A percentile compares a stretch with the other conserved stretches of the same genome.
These are phyloP conservation scores for Microcera coccophila DNA, from an alignment of 2,329 filamentous ascomycete species.

Conservation along the genomic window DNA sequence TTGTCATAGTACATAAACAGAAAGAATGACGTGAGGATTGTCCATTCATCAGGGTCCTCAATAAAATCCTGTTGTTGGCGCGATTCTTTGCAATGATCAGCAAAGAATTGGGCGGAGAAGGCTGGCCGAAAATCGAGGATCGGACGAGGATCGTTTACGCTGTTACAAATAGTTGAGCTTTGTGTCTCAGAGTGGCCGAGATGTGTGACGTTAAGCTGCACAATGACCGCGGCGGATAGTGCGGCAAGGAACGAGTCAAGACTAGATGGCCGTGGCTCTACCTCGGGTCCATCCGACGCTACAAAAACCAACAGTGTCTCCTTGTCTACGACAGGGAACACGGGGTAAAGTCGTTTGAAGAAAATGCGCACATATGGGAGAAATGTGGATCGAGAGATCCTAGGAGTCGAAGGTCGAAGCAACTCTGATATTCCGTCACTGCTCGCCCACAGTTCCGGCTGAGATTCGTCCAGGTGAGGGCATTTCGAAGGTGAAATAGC, in stretches of 20 bases:
- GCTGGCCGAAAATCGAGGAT: not conserved
- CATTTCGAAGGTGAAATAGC: not conserved
- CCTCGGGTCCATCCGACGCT: not conserved
- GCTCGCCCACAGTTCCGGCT: not conserved
- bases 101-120: slow-evolving; percentile 12
- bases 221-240: slow-evolving; percentile 16
- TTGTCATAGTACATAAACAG: slow-evolving; percentile 19
- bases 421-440: not conserved
- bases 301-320: slow-evolving; percentile 8
- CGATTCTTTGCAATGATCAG: slow-evolving; percentile 12
- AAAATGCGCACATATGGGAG: slow-evolving; percentile 16
- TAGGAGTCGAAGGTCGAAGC: not conserved
- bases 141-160: not conserved
- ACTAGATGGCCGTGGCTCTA: slow-evolving; percentile 1
- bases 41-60: slow-evolving; percentile 17
- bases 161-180: not conserved
- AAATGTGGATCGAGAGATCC: slow-evolving; percentile 3
- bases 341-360: slow-evolving; percentile 18
- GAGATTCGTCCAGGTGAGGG: not conserved
- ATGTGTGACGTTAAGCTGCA: slow-evolving; percentile 16
- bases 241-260: slow-evolving; percentile 14
- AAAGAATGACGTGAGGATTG: slow-evolving; percentile 21
- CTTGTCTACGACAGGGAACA: slow-evolving; percentile 18
- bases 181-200: not conserved
- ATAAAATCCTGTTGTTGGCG: slow-evolving; percentile 12